These are phyloP conservation scores for Juglanconis oblonga DNA, from an alignment of 2,329 filamentous ascomycete species.

Conservation along the genomic window DNA sequence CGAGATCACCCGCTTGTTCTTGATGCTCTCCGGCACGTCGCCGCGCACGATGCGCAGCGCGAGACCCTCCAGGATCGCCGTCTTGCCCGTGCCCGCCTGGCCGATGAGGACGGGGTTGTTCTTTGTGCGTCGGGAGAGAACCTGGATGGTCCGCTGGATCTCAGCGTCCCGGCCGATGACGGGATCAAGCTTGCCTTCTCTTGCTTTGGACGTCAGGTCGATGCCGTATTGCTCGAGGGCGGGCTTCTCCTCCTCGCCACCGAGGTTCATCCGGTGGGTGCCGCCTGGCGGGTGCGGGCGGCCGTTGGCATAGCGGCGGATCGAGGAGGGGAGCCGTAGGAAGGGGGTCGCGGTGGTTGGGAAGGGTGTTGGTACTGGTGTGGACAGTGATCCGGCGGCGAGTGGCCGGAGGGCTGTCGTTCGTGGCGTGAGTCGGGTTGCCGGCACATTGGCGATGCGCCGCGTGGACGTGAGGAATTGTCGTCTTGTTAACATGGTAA, in stretches of 20 bases:
- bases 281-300: conserved; percentile 85
- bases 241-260: conserved; percentile 72
- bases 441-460: conserved; percentile 29
- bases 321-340: conserved; percentile 32
- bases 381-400: background rate
- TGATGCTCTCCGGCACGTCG: conserved; percentile 93
- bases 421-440: conserved; percentile 23
- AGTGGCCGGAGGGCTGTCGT: conserved; percentile 18
- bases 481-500: conserved; percentile 36
- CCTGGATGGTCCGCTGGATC: conserved; percentile 91
- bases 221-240: conserved; percentile 89
- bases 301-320: conserved; percentile 64
- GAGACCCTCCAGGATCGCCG: conserved; percentile 85
- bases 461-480: conserved; percentile 34
- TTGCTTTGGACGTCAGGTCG: conserved; percentile 82
- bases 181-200: conserved; percentile 87
- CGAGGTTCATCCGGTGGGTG: conserved; percentile 89
- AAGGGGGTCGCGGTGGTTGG: conserved; percentile 11
- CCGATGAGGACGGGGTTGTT: conserved; percentile 97
- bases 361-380: background rate
- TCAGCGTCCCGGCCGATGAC: conserved; percentile 91
- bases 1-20: conserved; percentile 85
- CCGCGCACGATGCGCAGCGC: conserved; percentile 86
- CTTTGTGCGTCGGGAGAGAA: conserved; percentile 88
- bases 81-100: conserved; percentile 88